Evolutionary conservation across 2,329 filamentous ascomycete species (phyloP).

Genomic region (Sporothrix pseudoabietina): DNA sequence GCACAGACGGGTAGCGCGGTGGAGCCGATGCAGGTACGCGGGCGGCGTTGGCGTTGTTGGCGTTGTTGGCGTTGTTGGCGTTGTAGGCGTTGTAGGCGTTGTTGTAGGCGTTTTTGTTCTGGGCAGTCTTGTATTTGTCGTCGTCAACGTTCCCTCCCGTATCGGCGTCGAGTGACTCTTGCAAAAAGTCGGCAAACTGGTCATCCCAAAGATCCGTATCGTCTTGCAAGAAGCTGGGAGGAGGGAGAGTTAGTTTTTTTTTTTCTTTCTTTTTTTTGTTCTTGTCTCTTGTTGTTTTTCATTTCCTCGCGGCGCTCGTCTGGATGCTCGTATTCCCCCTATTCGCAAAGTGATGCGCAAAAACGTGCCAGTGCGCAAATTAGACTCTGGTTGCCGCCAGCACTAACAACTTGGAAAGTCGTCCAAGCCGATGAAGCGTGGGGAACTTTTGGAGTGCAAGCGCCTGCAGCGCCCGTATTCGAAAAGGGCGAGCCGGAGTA

Average conservation of each 20-base stretch:
- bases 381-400: background rate
- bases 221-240: constrained; percentile 17
- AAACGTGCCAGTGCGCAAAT: constrained; percentile 13
- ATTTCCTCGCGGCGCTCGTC: background rate
- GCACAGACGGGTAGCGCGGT: constrained; percentile 30
- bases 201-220: constrained; percentile 7
- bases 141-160: background rate
- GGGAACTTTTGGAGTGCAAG: background rate
- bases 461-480: background rate
- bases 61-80: background rate
- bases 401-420: background rate
- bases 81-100: background rate
- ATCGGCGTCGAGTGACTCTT: background rate
- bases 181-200: constrained; percentile 2
- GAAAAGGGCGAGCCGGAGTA: background rate
- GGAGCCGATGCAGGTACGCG: constrained; percentile 31
- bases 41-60: constrained; percentile 1
- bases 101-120: background rate
- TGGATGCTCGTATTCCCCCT: background rate
- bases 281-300: no score
- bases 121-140: background rate
- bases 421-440: no score
- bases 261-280: no score
- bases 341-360: constrained; percentile 16
- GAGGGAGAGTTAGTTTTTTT: constrained; percentile 16